Conservation (phyloP, 306 rosid species). For the Cucurbita ficifolia region DNA sequence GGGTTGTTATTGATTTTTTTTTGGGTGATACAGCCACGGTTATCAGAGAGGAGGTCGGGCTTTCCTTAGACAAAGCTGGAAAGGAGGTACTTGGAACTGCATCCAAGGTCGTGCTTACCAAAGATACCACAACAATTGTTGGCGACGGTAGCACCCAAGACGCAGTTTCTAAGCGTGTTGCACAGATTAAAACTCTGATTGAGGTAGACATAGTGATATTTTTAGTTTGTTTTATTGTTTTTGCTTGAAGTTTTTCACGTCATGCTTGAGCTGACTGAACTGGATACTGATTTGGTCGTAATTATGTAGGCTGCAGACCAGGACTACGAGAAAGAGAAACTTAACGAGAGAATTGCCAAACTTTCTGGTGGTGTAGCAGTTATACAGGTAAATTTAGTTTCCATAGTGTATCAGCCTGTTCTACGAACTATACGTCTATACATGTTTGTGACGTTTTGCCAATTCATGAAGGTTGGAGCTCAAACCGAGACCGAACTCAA, state of each 20-base stretch:
- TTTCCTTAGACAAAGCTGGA: slow-evolving; percentile 74
- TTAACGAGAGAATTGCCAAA: slow-evolving; percentile 86
- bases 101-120: slow-evolving; percentile 90
- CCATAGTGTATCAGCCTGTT: background rate
- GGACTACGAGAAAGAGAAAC: slow-evolving; percentile 84
- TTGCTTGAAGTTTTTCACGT: background rate
- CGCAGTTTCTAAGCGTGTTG: slow-evolving; percentile 78
- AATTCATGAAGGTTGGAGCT: slow-evolving; percentile 70
- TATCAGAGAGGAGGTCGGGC: slow-evolving; percentile 92
- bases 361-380: slow-evolving; percentile 98
- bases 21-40: slow-evolving; percentile 55
- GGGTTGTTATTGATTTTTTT: background rate
- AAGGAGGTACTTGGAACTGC: slow-evolving; percentile 89
- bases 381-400: slow-evolving; percentile 45
- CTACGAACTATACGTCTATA: background rate
- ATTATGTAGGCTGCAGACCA: slow-evolving; percentile 73
- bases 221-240: background rate
- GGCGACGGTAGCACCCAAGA: slow-evolving; percentile 99
- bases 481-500: slow-evolving; percentile 99
- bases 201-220: slow-evolving; percentile 33
- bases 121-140: slow-evolving; percentile 77
- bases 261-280: background rate
- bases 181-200: slow-evolving; percentile 72
- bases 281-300: background rate
- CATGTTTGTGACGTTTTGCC: background rate